These are phyloP conservation scores for Alternaria burnsii DNA, from an alignment of 2,329 filamentous ascomycete genomes.

Conservation along the genomic window DNA sequence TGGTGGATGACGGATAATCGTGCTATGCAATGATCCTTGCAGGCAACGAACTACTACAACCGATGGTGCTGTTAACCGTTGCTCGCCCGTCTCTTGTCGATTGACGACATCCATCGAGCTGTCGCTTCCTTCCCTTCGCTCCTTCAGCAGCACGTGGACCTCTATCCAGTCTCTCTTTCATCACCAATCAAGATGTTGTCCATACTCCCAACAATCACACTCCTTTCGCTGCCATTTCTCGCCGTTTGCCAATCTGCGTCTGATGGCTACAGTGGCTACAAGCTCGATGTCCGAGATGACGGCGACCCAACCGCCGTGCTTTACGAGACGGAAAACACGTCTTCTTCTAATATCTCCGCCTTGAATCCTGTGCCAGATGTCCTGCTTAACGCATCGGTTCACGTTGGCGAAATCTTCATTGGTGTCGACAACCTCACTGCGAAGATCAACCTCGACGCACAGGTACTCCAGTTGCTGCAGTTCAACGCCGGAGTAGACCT, in stretches of 20 bases:
- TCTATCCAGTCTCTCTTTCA: constrained; percentile 33
- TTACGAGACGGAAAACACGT: constrained; percentile 64
- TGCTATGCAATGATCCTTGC: constrained; percentile 35
- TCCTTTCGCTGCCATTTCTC: constrained; percentile 47
- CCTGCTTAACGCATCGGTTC: constrained; percentile 67
- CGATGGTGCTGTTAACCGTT: constrained; percentile 29
- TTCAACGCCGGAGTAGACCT: constrained; percentile 70
- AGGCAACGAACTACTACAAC: constrained; percentile 29
- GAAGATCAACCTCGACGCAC: constrained; percentile 67
- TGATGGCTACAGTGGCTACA: constrained; percentile 65
- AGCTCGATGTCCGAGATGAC: constrained; percentile 57
- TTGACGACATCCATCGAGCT: constrained; percentile 28
- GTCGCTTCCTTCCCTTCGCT: constrained; percentile 17
- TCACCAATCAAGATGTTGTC: constrained; percentile 33
- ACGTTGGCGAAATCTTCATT: constrained; percentile 66
- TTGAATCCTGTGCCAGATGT: constrained; percentile 64
- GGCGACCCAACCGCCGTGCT: constrained; percentile 61
- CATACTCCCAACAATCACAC: constrained; percentile 34
- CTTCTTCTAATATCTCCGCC: constrained; percentile 52
- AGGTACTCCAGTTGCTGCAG: constrained; percentile 65
- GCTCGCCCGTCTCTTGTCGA: constrained; percentile 10
- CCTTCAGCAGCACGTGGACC: constrained; percentile 30
- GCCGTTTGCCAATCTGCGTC: constrained; percentile 46
- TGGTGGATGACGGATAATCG: constrained; percentile 20
- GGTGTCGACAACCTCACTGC: constrained; percentile 68